These are phyloP conservation scores for Epichloe sylvatica DNA, from an alignment of 2,329 filamentous ascomycete species.

Conservation along the genomic window DNA sequence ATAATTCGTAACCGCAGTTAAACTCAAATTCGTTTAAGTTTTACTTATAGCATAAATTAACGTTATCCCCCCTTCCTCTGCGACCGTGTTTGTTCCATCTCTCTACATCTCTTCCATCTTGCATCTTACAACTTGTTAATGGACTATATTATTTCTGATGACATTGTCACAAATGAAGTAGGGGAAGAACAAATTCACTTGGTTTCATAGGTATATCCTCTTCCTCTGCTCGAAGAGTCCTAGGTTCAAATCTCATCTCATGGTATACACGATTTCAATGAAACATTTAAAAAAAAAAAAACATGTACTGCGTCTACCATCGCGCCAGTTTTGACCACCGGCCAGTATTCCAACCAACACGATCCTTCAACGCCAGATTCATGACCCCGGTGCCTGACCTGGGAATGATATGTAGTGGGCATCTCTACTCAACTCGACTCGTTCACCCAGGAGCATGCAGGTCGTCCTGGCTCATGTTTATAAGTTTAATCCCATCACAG, in stretches of 20 bases:
- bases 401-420: neutral
- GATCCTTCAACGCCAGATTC: neutral
- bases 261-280: neutral
- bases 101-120: too few relatives aligned
- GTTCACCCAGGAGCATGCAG: neutral
- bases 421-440: neutral
- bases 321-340: neutral
- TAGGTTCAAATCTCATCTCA: neutral
- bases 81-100: too few relatives aligned
- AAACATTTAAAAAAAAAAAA: neutral
- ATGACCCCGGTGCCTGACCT: neutral
- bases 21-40: too few relatives aligned
- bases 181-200: too few relatives aligned
- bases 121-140: too few relatives aligned
- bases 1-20: too few relatives aligned
- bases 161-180: too few relatives aligned
- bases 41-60: too few relatives aligned
- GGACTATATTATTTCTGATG: too few relatives aligned
- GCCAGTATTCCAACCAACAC: neutral
- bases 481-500: constrained; percentile 35
- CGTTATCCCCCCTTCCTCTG: too few relatives aligned
- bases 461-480: neutral
- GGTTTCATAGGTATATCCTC: too few relatives aligned
- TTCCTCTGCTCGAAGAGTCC: neutral
- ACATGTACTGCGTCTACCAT: neutral